Conservation (phyloP, 2,329 filamentous ascomycete genomes). For the Arthrobotrys sinensis region DNA sequence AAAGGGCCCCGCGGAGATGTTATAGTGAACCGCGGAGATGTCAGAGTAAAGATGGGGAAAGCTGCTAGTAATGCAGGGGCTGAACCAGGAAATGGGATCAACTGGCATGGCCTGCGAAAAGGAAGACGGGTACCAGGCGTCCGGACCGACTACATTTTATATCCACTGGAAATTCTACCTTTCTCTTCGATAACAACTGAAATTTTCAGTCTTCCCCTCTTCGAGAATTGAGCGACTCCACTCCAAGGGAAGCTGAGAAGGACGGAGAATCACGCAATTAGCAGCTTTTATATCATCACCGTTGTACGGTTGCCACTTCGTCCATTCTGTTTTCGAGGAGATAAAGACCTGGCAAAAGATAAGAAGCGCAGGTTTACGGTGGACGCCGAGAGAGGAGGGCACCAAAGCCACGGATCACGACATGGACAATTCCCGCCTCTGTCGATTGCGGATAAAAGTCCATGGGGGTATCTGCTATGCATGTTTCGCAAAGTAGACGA, state of each 20-base stretch:
- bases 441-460: constrained; percentile 18
- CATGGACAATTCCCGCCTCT: constrained; percentile 28
- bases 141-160: constrained; percentile 41
- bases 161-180: constrained; percentile 11
- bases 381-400: constrained; percentile 6
- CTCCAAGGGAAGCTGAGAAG: constrained; percentile 12
- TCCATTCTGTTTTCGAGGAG: neutral
- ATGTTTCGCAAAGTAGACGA: constrained; percentile 42
- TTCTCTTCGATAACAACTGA: neutral
- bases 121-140: constrained; percentile 16
- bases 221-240: constrained; percentile 27
- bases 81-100: constrained; percentile 43
- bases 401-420: constrained; percentile 47
- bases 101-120: constrained; percentile 33
- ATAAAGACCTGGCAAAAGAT: constrained; percentile 29
- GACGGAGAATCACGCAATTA: constrained; percentile 50
- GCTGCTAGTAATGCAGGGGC: constrained; percentile 45
- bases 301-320: constrained; percentile 26
- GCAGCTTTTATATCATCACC: constrained; percentile 51
- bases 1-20: constrained; percentile 16
- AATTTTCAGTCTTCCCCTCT: neutral
- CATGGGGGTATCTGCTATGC: constrained; percentile 22
- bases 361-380: constrained; percentile 26
- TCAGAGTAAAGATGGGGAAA: constrained; percentile 30
- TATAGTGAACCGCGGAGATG: constrained; percentile 36